Evolutionary conservation across 768 basidiomycete genomes (phyloP).

Genomic region (Suillus discolor): DNA sequence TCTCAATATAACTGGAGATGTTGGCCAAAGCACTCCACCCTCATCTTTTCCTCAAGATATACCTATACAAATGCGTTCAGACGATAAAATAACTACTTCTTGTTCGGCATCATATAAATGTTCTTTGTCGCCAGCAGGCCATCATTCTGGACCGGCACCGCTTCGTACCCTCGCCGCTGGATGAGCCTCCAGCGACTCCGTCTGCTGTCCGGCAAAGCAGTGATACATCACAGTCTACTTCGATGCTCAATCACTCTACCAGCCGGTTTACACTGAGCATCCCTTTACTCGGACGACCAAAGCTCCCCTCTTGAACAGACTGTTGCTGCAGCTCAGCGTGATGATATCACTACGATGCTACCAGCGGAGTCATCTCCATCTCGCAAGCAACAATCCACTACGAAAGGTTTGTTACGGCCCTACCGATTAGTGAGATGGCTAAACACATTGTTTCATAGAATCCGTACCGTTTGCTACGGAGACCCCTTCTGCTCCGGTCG

Average conservation of each 20-base stretch:
- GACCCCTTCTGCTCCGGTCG: background rate
- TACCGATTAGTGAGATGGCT: background rate
- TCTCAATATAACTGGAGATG: background rate
- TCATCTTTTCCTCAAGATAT: background rate
- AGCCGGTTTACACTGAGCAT: conserved; percentile 52
- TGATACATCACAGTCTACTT: conserved; percentile 3
- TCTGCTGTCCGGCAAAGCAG: conserved; percentile 16
- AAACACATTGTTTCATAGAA: conserved; percentile 3
- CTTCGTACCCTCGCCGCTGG: conserved; percentile 24
- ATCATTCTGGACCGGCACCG: background rate
- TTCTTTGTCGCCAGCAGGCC: background rate
- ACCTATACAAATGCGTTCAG: background rate
- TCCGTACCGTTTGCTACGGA: background rate
- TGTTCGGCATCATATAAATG: background rate
- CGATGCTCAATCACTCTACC: conserved; percentile 40
- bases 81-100: background rate
- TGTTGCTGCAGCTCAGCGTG: conserved; percentile 14
- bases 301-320: conserved; percentile 43
- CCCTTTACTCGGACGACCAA: conserved; percentile 50
- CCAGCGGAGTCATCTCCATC: background rate
- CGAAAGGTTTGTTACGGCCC: conserved; percentile 21
- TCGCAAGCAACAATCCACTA: conserved; percentile 1
- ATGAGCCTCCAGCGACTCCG: conserved; percentile 27
- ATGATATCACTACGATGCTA: conserved; percentile 7
- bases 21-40: background rate